A percentile compares a stretch with the other conserved stretches of the same genome.
Conservation (phyloP, 345 rosid species). For the Hibiscus trionum region DNA sequence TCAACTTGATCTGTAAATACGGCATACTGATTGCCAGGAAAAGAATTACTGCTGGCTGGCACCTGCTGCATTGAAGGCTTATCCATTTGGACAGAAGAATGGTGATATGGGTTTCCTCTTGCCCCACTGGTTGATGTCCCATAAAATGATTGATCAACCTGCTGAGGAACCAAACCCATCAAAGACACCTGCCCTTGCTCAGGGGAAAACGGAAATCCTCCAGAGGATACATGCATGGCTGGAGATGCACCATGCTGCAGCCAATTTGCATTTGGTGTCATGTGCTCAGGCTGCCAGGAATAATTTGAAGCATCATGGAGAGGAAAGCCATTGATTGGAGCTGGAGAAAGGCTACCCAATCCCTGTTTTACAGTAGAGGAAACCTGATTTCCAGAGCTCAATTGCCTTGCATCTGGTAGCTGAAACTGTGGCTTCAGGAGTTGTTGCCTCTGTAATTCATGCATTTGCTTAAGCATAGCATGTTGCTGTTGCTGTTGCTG, state of each 20-base stretch:
- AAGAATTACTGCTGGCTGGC: conserved; percentile 39
- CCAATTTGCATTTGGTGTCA: conserved; percentile 51
- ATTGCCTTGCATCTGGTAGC: conserved; percentile 49
- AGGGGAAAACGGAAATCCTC: conserved; percentile 45
- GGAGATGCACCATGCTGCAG: conserved; percentile 38
- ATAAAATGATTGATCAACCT: conserved; percentile 60
- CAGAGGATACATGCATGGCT: conserved; percentile 53
- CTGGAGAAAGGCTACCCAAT: conserved; percentile 32
- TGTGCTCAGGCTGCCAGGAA: conserved; percentile 56
- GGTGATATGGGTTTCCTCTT: conserved; percentile 35
- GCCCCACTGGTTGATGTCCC: conserved; percentile 50
- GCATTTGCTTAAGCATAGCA: conserved; percentile 63
- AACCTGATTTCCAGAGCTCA: conserved; percentile 39
- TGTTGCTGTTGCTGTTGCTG: conserved; percentile 84
- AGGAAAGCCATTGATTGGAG: conserved; percentile 60
- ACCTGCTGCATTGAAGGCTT: conserved; percentile 35
- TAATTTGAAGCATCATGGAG: conserved; percentile 51
- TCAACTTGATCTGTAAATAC: conserved; percentile 38
- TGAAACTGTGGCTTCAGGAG: conserved; percentile 47
- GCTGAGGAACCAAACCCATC: conserved; percentile 49
- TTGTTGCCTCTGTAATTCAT: conserved; percentile 71
- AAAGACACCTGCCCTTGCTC: conserved; percentile 49
- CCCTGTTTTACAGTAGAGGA: conserved; percentile 37
- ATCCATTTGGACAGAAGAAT: conserved; percentile 46
- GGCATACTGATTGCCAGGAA: conserved; percentile 38